Conservation (phyloP, 257 asterid species). For the Fraxinus americana region DNA sequence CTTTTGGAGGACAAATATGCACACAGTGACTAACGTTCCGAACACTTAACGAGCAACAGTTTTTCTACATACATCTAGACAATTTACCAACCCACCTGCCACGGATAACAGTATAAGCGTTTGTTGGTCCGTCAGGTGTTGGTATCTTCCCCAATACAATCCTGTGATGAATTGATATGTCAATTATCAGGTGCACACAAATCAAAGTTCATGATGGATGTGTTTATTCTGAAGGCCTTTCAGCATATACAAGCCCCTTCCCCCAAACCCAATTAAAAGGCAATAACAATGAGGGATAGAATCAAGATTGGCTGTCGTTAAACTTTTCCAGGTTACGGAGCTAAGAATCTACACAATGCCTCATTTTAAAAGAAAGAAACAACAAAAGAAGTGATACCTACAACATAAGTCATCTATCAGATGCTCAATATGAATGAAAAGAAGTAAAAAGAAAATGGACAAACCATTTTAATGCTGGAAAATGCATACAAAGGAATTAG, state of each 20-base stretch:
- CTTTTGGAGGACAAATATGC: constrained; percentile 22
- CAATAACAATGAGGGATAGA: constrained; percentile 15
- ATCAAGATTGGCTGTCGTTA: constrained; percentile 20
- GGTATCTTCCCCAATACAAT: constrained; percentile 94
- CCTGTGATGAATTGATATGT: constrained; percentile 84
- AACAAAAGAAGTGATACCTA: not conserved
- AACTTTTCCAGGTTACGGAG: constrained; percentile 17
- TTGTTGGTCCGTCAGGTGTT: constrained; percentile 81
- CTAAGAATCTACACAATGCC: constrained; percentile 9
- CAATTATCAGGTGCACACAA: constrained; percentile 60
- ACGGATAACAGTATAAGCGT: constrained; percentile 78
- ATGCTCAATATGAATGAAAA: constrained; percentile 14
- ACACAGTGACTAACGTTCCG: constrained; percentile 12
- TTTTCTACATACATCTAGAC: constrained; percentile 45
- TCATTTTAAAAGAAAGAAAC: constrained; percentile 1
- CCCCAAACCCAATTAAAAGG: constrained; percentile 30
- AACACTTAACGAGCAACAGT: constrained; percentile 36
- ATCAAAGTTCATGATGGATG: constrained; percentile 42
- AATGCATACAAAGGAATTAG: constrained; percentile 2
- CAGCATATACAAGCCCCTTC: constrained; percentile 21
- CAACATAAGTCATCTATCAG: not conserved
- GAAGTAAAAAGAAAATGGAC: constrained; percentile 6
- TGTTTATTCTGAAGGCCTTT: constrained; percentile 33
- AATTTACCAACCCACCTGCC: constrained; percentile 91
- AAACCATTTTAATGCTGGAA: constrained; percentile 13